These are phyloP conservation scores for Xylaria polymorpha DNA, from an alignment of 2,329 filamentous ascomycete genomes.

Conservation along the genomic window DNA sequence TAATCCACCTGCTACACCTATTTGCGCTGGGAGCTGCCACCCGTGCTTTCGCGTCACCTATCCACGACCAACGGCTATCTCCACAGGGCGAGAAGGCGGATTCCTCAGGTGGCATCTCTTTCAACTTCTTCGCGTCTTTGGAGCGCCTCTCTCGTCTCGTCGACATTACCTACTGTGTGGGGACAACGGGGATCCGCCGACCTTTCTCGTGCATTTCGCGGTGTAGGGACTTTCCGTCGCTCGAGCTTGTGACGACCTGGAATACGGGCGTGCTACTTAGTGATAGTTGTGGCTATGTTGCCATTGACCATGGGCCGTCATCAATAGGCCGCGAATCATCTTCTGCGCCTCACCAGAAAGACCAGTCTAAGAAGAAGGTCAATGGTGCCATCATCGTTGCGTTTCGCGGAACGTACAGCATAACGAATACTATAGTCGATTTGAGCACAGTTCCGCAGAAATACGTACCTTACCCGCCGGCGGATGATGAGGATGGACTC, in stretches of 20 bases:
- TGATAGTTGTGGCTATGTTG: slow-evolving; percentile 94
- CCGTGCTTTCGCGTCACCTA: slow-evolving; percentile 36
- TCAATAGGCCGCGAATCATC: slow-evolving; percentile 26
- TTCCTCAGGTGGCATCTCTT: slow-evolving; percentile 60
- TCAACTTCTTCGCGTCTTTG: slow-evolving; percentile 78
- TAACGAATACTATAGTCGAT: slow-evolving; percentile 91
- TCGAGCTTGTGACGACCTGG: slow-evolving; percentile 87
- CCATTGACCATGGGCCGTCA: slow-evolving; percentile 75
- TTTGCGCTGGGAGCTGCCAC: slow-evolving; percentile 26
- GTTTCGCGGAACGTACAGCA: slow-evolving; percentile 93
- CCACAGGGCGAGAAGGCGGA: slow-evolving; percentile 23
- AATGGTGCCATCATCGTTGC: slow-evolving; percentile 76
- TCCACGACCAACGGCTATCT: slow-evolving; percentile 31
- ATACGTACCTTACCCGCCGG: slow-evolving; percentile 86
- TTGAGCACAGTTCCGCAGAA: slow-evolving; percentile 88
- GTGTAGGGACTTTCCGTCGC: slow-evolving; percentile 82
- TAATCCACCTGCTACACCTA: slow-evolving; percentile 30
- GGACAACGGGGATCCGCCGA: slow-evolving; percentile 80
- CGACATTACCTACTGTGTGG: slow-evolving; percentile 95
- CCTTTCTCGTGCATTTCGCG: slow-evolving; percentile 89
- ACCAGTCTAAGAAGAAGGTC: slow-evolving; percentile 24
- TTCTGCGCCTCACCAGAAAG: slow-evolving; percentile 17
- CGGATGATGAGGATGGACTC: slow-evolving; percentile 55
- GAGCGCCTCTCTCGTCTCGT: slow-evolving; percentile 91
- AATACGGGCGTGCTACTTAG: slow-evolving; percentile 87